A percentile compares a stretch with the other conserved stretches of the same genome.
These are phyloP conservation scores for Tulasnella sp. DNA, from an alignment of 768 basidiomycete species.

Conservation along the genomic window DNA sequence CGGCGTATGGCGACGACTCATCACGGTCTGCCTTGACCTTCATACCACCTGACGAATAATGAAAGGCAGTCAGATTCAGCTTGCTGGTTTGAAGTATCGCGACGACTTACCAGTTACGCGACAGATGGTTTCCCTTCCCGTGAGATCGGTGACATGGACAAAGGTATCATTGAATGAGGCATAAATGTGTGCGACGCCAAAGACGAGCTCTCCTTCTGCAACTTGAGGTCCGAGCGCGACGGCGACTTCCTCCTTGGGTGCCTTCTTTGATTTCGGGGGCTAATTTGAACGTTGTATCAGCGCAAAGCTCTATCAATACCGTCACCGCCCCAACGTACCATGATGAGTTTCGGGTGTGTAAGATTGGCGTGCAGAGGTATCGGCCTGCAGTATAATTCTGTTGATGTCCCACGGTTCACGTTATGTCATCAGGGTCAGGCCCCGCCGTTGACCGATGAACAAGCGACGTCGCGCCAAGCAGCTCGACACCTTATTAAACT, in stretches of 20 bases:
- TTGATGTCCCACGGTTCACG: slow-evolving; percentile 21
- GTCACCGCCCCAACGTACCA: background rate
- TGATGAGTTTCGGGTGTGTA: background rate
- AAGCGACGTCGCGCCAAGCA: background rate
- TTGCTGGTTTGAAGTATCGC: background rate
- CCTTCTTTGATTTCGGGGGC: slow-evolving; percentile 82
- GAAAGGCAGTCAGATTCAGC: background rate
- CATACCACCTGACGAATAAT: slow-evolving; percentile 71
- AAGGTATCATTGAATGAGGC: slow-evolving; percentile 99
- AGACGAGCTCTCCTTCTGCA: slow-evolving; percentile 93
- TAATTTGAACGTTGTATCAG: slow-evolving; percentile 33
- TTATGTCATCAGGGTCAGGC: background rate
- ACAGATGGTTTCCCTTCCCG: slow-evolving; percentile 98
- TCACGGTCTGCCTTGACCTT: slow-evolving; percentile 99
- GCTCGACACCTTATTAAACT: background rate
- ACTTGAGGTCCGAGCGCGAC: slow-evolving; percentile 94
- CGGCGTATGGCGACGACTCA: slow-evolving; percentile 95
- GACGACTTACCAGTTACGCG: slow-evolving; percentile 80
- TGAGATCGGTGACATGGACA: slow-evolving; percentile 98
- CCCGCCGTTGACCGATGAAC: background rate
- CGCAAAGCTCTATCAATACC: background rate
- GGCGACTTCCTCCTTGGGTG: slow-evolving; percentile 70
- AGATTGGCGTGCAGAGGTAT: background rate
- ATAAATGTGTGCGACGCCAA: slow-evolving; percentile 98
- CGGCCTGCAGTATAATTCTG: slow-evolving; percentile 8